These are phyloP conservation scores for Silene vulgaris DNA, from an alignment of 179 eudicot species.

Conservation along the genomic window DNA sequence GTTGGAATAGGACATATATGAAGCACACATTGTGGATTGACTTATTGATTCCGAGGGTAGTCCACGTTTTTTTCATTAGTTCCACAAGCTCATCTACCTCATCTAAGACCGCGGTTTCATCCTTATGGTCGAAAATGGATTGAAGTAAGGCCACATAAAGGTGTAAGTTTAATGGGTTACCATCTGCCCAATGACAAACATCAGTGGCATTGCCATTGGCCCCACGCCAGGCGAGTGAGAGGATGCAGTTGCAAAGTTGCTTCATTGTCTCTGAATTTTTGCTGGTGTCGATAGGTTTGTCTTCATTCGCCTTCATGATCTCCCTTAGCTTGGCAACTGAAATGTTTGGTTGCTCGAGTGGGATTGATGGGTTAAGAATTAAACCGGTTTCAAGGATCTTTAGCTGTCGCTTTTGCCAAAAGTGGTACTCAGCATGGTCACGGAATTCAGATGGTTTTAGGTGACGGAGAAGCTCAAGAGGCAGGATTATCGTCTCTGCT, in stretches of 20 bases:
- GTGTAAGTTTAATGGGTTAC: constrained; percentile 70
- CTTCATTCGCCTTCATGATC: constrained; percentile 37
- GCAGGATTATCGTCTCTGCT: constrained; percentile 85
- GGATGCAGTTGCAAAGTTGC: constrained; percentile 49
- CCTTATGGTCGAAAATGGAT: constrained; percentile 64
- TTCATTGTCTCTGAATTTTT: constrained; percentile 68
- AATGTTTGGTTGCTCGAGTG: constrained; percentile 45
- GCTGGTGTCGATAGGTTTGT: constrained; percentile 54
- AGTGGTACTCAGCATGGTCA: constrained; percentile 57
- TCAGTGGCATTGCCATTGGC: constrained; percentile 47
- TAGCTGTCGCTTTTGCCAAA: constrained; percentile 78
- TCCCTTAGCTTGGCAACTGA: constrained; percentile 41
- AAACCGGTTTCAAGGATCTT: constrained; percentile 68
- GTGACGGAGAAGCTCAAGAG: constrained; percentile 88
- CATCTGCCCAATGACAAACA: constrained; percentile 89
- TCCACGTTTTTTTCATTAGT: constrained; percentile 88
- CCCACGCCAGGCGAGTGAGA: constrained; percentile 64
- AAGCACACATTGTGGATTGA: constrained; percentile 66
- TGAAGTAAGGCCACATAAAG: constrained; percentile 56
- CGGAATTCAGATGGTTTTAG: constrained; percentile 78
- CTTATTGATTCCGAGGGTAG: constrained; percentile 51
- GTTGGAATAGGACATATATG: constrained; percentile 71
- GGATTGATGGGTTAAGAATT: constrained; percentile 54
- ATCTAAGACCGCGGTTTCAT: constrained; percentile 60
- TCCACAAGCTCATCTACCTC: constrained; percentile 84